These are phyloP conservation scores for Daedaleopsis sinensis DNA, from an alignment of 768 basidiomycete species.

Conservation along the genomic window DNA sequence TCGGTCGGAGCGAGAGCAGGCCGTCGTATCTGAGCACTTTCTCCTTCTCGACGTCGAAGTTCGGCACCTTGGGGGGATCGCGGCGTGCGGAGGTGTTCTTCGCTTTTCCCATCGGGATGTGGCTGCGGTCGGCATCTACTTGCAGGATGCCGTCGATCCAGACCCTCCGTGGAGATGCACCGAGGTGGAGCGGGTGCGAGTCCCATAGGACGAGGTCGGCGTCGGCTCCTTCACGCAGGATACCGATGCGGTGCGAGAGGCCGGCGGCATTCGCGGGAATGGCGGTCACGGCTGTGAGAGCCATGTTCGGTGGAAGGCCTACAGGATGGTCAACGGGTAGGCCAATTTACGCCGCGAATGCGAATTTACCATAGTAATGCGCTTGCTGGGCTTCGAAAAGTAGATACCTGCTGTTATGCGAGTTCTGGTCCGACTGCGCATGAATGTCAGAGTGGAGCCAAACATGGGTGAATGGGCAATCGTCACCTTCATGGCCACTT, in stretches of 20 bases:
- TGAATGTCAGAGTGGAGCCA: not conserved
- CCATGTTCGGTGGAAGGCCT: slow-evolving; percentile 61
- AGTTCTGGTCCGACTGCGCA: slow-evolving; percentile 65
- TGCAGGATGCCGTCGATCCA: slow-evolving; percentile 89
- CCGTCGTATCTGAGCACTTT: slow-evolving; percentile 69
- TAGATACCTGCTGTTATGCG: slow-evolving; percentile 71
- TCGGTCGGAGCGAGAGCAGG: slow-evolving; percentile 63
- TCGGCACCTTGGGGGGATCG: slow-evolving; percentile 57
- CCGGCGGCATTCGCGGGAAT: slow-evolving; percentile 75
- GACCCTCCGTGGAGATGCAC: slow-evolving; percentile 55
- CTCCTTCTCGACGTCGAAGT: slow-evolving; percentile 70
- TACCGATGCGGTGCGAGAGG: slow-evolving; percentile 82
- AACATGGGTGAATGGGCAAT: slow-evolving; percentile 5
- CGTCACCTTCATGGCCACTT: slow-evolving; percentile 73
- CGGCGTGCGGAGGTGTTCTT: slow-evolving; percentile 35
- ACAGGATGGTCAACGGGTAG: not conserved
- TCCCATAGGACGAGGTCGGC: slow-evolving; percentile 47
- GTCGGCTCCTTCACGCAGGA: slow-evolving; percentile 40
- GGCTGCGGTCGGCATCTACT: slow-evolving; percentile 43
- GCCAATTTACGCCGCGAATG: not conserved
- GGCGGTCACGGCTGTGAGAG: slow-evolving; percentile 75
- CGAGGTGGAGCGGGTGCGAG: slow-evolving; percentile 44
- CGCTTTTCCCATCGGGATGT: slow-evolving; percentile 25
- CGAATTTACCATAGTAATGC: slow-evolving; percentile 62
- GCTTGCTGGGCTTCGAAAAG: slow-evolving; percentile 86